Evolutionary conservation across 2,329 filamentous ascomycete species (phyloP), one percentile per base, ranked within the genome.

Genomic region (Neopestalotiopsis rosae): DNA sequence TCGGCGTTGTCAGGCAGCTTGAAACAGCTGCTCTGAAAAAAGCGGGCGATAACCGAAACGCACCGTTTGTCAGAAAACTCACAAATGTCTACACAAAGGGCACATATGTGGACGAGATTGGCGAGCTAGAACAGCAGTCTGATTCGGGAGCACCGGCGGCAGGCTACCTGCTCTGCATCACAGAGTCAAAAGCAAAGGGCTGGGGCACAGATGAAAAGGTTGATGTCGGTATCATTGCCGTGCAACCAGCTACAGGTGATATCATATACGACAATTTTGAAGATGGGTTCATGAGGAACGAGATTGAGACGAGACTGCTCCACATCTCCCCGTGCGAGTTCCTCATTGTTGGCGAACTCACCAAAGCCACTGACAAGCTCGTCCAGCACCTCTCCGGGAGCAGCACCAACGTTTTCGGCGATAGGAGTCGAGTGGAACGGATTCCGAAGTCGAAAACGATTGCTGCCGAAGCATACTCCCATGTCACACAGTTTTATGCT

Each of bases 61-160:
- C 94, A 0, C 95, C 96, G 0, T 99, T 99, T 75, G 89, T 94
- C 49, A 90, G 96, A 45, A 96, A 97, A 75, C 89, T 99, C 75
- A 98, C 96, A 17, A 98, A 97, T 76, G 86, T 99, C 6, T 99
- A 99, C 81, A 99, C 96, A 9, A 99, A 98, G 80, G 96, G 95
- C 58, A 99, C 96, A 2, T 99, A 98, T 75, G 92, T 99, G 68
- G 96, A 98, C 76, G 96, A 99, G 78, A 88, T 93, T 10, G 95
- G 96, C 71, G 94, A 94, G 32, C 81, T 97, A 5, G 92, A 93
- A n/a, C 65, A 67, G 66, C 82, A 84, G 67, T 77, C 76, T 74
- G 82, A 67, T 76, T 83, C 71, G 0, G 84, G 87, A 52, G 85
- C 88, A 1, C 86, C 90, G 0, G 84, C 88, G 1, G 89, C 87